Conservation (phyloP, 1,139 yeast genomes). For the Lodderomyces pseudojiufengensis region DNA sequence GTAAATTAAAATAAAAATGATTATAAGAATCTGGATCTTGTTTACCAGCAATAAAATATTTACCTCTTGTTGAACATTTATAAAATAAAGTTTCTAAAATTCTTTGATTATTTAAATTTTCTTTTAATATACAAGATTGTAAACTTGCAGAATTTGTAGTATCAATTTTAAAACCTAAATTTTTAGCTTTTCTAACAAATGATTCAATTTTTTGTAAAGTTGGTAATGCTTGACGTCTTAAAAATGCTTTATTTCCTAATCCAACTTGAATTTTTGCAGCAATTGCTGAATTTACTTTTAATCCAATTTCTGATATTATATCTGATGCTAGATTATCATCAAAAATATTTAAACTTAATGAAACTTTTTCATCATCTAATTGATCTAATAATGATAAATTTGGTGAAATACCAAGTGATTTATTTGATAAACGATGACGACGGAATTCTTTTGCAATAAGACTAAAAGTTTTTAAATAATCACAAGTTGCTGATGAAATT, state of each 20-base stretch:
- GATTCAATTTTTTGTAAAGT: slow-evolving; percentile 78
- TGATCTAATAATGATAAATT: slow-evolving; percentile 70
- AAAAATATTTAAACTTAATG: slow-evolving; percentile 69
- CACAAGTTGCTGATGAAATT: slow-evolving; percentile 58
- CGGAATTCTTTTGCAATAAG: slow-evolving; percentile 70
- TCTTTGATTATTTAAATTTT: slow-evolving; percentile 61
- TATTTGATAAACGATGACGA: slow-evolving; percentile 61
- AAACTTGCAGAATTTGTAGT: slow-evolving; percentile 71
- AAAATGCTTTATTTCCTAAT: slow-evolving; percentile 74
- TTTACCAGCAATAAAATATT: slow-evolving; percentile 84
- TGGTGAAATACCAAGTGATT: slow-evolving; percentile 48
- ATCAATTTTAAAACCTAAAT: slow-evolving; percentile 68
- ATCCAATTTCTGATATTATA: slow-evolving; percentile 70
- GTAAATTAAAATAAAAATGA: slow-evolving; percentile 79
- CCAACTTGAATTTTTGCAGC: slow-evolving; percentile 78
- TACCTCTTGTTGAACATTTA: slow-evolving; percentile 83
- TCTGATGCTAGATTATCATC: slow-evolving; percentile 56
- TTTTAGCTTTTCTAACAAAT: slow-evolving; percentile 65
- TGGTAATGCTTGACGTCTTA: slow-evolving; percentile 87
- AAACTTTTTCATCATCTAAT: slow-evolving; percentile 79
- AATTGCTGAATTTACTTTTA: slow-evolving; percentile 79
- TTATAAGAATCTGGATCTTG: slow-evolving; percentile 74
- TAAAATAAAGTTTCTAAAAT: slow-evolving; percentile 76
- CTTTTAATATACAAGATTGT: slow-evolving; percentile 62
- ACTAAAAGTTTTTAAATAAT: slow-evolving; percentile 62